These are phyloP conservation scores for Colletotrichum melonis DNA, from an alignment of 2,329 filamentous ascomycete genomes.

Conservation along the genomic window DNA sequence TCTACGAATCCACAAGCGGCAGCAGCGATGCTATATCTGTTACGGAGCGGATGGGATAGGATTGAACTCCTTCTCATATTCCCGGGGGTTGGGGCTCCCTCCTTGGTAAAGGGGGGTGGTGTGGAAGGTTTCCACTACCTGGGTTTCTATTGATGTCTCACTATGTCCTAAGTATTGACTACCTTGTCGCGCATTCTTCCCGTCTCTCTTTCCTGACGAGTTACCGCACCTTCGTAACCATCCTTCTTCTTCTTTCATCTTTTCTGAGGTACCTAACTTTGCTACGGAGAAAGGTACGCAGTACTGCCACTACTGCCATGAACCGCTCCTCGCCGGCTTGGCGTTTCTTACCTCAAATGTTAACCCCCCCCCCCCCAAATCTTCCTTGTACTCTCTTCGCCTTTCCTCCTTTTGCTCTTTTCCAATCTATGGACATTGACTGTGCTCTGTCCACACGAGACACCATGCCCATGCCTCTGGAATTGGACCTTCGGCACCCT, in stretches of 20 bases:
- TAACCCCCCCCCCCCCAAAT: not conserved
- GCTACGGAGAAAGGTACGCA: no score
- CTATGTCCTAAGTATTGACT: not conserved
- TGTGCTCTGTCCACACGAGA: not conserved
- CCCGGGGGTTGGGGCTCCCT: not conserved
- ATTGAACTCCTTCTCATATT: conserved; percentile 17
- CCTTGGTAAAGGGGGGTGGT: no score
- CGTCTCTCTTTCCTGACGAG: not conserved
- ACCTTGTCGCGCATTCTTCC: not conserved
- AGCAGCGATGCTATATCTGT: conserved; percentile 16
- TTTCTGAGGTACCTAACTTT: not conserved
- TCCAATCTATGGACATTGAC: not conserved
- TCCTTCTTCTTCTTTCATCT: not conserved
- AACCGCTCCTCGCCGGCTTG: not conserved
- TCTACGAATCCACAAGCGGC: not conserved
- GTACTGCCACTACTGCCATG: not conserved
- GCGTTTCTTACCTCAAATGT: not conserved
- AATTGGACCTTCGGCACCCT: not conserved
- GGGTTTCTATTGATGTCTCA: not conserved
- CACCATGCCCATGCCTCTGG: not conserved
- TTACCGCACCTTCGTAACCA: not conserved
- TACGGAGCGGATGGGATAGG: not conserved
- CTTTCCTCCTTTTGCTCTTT: not conserved
- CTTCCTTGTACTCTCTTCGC: not conserved
- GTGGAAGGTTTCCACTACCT: not conserved